Base-by-base conservation (phyloP, 2,329 filamentous ascomycete genomes). In the Venturia aucupariae region DNA sequence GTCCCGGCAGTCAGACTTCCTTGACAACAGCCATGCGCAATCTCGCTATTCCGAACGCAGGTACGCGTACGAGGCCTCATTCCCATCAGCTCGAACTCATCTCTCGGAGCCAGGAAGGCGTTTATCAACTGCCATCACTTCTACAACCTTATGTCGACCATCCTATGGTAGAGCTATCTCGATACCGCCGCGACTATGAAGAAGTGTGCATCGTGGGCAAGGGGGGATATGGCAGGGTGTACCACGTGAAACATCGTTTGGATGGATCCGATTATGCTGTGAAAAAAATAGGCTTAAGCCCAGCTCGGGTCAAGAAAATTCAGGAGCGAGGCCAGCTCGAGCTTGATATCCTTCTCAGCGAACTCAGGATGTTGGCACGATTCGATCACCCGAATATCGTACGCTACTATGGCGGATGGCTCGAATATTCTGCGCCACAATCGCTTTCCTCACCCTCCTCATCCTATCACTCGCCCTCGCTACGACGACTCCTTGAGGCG, bases 341-440 rank as follows among this genome's bases (percentile, higher is more conserved):
- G 66, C 73, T 86, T 51, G 82, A 85, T 68, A 77, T 74, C 61
- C 78, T 87, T 39, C 76, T 87, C 63, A 79, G 80, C 64, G 86
- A 88, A 72, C 81, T 88, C 10, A 79, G 84, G 60, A 85, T 84
- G 0, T 75, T 89, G 55, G 86, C 86, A 59, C 77, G 79, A 32
- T 75, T 88, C 19, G 82, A 88, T 57, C 86, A 89, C 71, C 79
- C 79, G 5, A 87, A 89, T 70, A 82, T 89, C 64, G 86, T 89
- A 42, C 80, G 86, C 30, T 89, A 89, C 69, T 84, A 84, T 70
- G 80, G 81, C 62, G 83, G 83, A 17, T 89, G 86, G 86, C 77
- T 87, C 17, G 86, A 89, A 42, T 61, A 64, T 32, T 63, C 39
- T 19, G 41, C 44, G 17, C 51, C 62, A 7, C 22, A 38, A 27